Percentiles rank a stretch among this genome's conserved stretches.
Conservation (phyloP, 148 eudicot species). For the Euryodendron excelsum region DNA sequence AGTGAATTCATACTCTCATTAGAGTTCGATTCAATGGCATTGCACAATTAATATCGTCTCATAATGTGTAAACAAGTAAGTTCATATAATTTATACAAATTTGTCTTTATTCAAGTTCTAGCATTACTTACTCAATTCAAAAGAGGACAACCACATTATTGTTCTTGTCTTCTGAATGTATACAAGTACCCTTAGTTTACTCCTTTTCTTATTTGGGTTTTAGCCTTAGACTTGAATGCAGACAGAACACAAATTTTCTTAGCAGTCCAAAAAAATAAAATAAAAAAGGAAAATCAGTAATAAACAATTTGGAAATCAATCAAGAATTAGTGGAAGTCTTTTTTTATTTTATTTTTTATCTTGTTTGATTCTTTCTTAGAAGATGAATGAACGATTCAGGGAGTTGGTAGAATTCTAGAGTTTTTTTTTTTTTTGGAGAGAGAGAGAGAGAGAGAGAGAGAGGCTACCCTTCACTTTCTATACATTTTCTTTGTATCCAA, state of each 20-base stretch:
- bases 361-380: constrained; percentile 24
- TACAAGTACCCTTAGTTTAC: constrained; percentile 11
- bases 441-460: neutral
- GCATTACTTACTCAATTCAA: constrained; percentile 14
- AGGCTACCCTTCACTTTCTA: constrained; percentile 10
- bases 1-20: neutral
- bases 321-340: constrained; percentile 8
- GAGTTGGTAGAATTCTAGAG: constrained; percentile 26
- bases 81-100: neutral
- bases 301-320: constrained; percentile 10
- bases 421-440: neutral
- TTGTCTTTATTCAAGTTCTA: constrained; percentile 34
- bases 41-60: too few relatives aligned
- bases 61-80: too few relatives aligned
- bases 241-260: neutral
- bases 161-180: constrained; percentile 42
- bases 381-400: constrained; percentile 14
- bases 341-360: neutral
- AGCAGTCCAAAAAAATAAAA: too few relatives aligned
- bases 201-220: neutral
- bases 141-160: constrained; percentile 46
- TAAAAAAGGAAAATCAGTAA: neutral
- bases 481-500: neutral
- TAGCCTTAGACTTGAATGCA: neutral
- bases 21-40: too few relatives aligned